phyloP scores from a whole-genome alignment of 805 yeast genomes.

The Starmera quercuum region DNA sequence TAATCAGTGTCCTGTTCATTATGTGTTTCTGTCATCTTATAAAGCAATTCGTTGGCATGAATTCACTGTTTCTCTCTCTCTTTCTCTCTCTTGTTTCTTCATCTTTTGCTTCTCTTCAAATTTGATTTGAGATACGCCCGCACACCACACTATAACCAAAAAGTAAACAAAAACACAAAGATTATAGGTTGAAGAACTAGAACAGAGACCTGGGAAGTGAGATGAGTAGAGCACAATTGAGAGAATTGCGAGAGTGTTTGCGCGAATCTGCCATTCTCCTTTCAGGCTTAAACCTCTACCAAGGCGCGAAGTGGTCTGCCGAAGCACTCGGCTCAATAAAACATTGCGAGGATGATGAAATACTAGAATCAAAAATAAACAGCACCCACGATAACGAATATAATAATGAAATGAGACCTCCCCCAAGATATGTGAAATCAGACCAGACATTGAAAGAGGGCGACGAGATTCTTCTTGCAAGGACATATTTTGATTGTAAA shows the following conservation, averaged over 20 bases:
- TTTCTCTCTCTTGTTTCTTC: neutral
- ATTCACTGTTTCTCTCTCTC: neutral
- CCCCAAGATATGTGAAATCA: neutral
- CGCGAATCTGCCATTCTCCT: slow-evolving; percentile 37
- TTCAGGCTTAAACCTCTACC: slow-evolving; percentile 50
- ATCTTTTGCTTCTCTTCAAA: neutral
- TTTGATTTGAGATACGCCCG: neutral
- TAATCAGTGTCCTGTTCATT: neutral
- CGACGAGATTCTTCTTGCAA: slow-evolving; percentile 51
- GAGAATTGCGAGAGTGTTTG: slow-evolving; percentile 8
- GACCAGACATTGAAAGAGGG: slow-evolving; percentile 23
- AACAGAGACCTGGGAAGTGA: neutral
- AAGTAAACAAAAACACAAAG: neutral
- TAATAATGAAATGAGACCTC: neutral
- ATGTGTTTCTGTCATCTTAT: neutral
- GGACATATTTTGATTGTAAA: slow-evolving; percentile 67
- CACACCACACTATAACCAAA: neutral
- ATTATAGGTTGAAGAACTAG: neutral
- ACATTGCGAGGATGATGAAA: slow-evolving; percentile 16
- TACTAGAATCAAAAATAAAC: slow-evolving; percentile 4
- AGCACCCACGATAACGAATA: neutral
- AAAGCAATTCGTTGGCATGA: neutral
- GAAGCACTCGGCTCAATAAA: slow-evolving; percentile 68
- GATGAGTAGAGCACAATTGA: neutral
- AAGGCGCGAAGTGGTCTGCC: slow-evolving; percentile 77